A percentile compares a stretch with the other conserved stretches of the same genome.
These are phyloP conservation scores for Fusarium nisikadoi DNA, from an alignment of 2,329 filamentous ascomycete genomes.

Conservation along the genomic window DNA sequence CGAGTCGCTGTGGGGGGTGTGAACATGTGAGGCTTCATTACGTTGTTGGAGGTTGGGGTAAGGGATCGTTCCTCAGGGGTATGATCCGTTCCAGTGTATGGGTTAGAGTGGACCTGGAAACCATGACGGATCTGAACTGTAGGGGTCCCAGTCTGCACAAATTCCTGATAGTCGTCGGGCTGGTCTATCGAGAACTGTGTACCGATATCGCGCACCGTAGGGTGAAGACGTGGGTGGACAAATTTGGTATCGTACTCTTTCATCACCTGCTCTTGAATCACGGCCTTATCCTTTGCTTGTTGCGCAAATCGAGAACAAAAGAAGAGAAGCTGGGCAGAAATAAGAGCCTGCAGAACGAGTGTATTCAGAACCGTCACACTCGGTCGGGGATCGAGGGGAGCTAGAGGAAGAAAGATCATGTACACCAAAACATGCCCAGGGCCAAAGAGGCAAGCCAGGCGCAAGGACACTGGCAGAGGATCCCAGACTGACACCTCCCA, in stretches of 20 bases:
- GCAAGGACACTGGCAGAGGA: conserved; percentile 83
- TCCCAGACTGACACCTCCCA: conserved; percentile 98
- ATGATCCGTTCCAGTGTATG: conserved; percentile 68
- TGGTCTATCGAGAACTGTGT: conserved; percentile 75
- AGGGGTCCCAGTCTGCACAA: conserved; percentile 63
- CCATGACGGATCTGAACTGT: conserved; percentile 74
- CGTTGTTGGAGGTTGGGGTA: conserved; percentile 50
- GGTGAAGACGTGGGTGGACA: conserved; percentile 89
- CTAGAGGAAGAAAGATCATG: conserved; percentile 84
- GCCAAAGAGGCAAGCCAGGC: conserved; percentile 90
- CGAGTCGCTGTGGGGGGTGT: conserved; percentile 52
- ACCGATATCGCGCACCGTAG: conserved; percentile 78
- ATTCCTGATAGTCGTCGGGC: conserved; percentile 54
- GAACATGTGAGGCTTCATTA: conserved; percentile 55
- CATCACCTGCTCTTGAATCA: conserved; percentile 92
- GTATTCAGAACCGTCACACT: conserved; percentile 88
- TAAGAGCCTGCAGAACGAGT: conserved; percentile 76
- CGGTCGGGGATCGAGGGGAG: conserved; percentile 78
- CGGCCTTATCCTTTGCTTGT: conserved; percentile 83
- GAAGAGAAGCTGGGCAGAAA: conserved; percentile 81
- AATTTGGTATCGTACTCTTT: conserved; percentile 97
- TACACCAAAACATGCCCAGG: conserved; percentile 94
- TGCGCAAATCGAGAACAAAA: conserved; percentile 81
- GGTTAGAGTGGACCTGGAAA: conserved; percentile 86
- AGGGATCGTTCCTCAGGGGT: conserved; percentile 60